Conservation (phyloP, 2,329 filamentous ascomycete species). For the Penicillium brasilianum region DNA sequence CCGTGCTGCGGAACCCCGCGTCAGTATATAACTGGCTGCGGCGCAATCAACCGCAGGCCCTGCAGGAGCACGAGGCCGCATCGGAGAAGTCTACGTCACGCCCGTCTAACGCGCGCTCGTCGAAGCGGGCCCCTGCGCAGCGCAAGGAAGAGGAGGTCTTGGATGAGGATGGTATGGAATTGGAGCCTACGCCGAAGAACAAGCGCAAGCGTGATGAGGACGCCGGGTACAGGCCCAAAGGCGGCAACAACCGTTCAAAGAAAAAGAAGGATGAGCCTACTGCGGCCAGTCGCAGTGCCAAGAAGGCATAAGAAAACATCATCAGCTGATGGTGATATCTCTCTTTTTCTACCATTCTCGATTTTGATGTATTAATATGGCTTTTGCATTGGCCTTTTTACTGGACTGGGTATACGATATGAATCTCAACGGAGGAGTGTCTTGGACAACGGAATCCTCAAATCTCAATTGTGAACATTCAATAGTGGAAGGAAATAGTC, state of each 20-base stretch:
- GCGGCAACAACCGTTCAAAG: constrained; percentile 47
- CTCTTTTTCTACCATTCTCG: constrained; percentile 3
- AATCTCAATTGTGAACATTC: neutral
- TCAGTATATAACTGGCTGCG: constrained; percentile 96
- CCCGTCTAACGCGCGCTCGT: constrained; percentile 47
- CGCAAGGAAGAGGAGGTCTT: constrained; percentile 49
- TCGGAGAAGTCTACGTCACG: constrained; percentile 50
- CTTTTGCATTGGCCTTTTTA: constrained; percentile 13
- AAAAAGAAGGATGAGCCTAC: constrained; percentile 50
- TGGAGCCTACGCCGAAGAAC: constrained; percentile 43
- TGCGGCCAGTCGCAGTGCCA: constrained; percentile 40
- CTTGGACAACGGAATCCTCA: neutral
- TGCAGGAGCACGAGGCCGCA: constrained; percentile 70
- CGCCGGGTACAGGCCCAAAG: constrained; percentile 53
- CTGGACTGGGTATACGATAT: neutral
- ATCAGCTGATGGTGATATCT: neutral
- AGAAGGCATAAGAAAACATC: constrained; percentile 31
- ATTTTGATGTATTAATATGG: constrained; percentile 24
- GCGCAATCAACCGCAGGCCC: constrained; percentile 78
- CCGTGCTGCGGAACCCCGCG: constrained; percentile 75
- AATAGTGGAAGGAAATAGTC: neutral
- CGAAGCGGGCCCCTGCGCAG: constrained; percentile 47
- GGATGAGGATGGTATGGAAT: constrained; percentile 52
- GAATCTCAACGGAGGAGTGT: neutral
- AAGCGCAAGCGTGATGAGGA: constrained; percentile 57